Evolutionary conservation across 2,329 filamentous ascomycete genomes (phyloP), one percentile per base, ranked within the genome.

Genomic region (Proliferodiscus dingleyae): DNA sequence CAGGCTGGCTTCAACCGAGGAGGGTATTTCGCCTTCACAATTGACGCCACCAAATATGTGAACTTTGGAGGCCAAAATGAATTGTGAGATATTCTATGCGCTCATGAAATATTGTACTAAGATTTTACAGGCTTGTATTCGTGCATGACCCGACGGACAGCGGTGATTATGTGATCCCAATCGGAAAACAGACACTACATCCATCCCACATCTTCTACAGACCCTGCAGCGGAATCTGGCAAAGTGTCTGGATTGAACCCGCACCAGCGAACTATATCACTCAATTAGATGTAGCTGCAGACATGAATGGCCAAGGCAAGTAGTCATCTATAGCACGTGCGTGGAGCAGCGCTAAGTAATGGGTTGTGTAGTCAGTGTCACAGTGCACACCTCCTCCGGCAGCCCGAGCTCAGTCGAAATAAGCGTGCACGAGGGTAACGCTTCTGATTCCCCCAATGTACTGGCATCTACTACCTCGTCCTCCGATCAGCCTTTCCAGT

Each of bases 141-240:
- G 81, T 84, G 0, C 75, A 77, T 43, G 83, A 87, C 49, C 83
- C 83, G 0, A 86, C 83, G 0, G 83, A 87, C 55, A 59, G 62
- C 23, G 68, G 69, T 2, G 63, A 65, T 4, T 68, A 71, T 46
- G 71, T 81, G 10, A 81, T 83, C 33, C 82, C 83, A 0, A 72
- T 84, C 34, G 83, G 83, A 51, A 85, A 86, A 60, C 82, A 85
- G 61, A 76, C 73, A 0, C 58, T 74, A 1, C 66, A 39, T 11
- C 50, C 46, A 10, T 52, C 46, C 13, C 50, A 81, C 54, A 87
- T 87, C 49, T 87, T 84, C 62, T 87, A 87, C 61, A 80, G 79
- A 0, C 79, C 84, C 0, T 87, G 83, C 60, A 83, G 80, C 26
- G 84, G 84, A 4, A 87, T 88, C 52, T 88, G 84, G 84, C 83